Evolutionary conservation across 73 alveolate genomes (phyloP).

Genomic region (Paramecium pentaurelia): DNA sequence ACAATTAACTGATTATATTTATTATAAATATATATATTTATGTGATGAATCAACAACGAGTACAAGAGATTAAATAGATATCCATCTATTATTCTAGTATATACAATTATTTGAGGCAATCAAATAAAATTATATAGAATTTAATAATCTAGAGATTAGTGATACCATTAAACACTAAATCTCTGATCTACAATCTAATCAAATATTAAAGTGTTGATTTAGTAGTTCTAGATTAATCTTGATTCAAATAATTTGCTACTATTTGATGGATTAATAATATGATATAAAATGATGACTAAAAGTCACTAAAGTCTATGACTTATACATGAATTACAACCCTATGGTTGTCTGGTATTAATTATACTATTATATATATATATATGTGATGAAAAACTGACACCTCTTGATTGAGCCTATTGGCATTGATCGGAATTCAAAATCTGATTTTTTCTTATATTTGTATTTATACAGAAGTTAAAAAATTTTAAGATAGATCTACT

Average conservation of each 20-base stretch:
- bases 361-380: not conserved
- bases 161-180: not conserved
- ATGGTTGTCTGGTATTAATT: not conserved
- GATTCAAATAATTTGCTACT: not conserved
- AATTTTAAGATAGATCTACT: no score
- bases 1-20: not conserved
- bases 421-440: conserved; percentile 15
- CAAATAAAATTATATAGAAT: not conserved
- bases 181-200: not conserved
- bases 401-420: conserved; percentile 24
- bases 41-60: conserved; percentile 17
- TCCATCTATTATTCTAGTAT: not conserved
- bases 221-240: not conserved
- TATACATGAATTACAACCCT: not conserved
- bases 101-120: conserved; percentile 24
- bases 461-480: not conserved
- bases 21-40: not conserved
- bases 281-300: not conserved
- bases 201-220: not conserved
- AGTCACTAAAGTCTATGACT: not conserved
- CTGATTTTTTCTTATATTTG: not conserved
- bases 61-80: conserved; percentile 13
- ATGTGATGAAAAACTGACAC: conserved; percentile 6
- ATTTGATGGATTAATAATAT: not conserved
- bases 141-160: not conserved